Percentiles rank a stretch among this genome's conserved stretches.
phyloP scores from a whole-genome alignment of 1,284 basidiomycete species.

The Ganoderma leucocontextum region DNA sequence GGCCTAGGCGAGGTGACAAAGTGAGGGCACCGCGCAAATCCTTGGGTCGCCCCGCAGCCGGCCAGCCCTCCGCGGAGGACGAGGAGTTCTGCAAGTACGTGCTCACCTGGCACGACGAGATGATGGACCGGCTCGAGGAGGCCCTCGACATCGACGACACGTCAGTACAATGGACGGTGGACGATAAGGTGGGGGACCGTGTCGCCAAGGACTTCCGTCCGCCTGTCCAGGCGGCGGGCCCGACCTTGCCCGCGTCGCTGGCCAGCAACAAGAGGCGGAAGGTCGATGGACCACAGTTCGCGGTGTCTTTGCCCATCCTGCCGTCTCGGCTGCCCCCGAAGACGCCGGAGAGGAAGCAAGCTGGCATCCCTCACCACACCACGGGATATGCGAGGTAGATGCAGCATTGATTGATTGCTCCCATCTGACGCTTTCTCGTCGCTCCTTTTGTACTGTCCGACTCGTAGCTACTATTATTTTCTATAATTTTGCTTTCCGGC shows the following conservation, averaged over 20 bases:
- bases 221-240: not conserved
- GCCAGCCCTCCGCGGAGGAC: too few relatives aligned
- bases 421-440: too few relatives aligned
- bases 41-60: too few relatives aligned
- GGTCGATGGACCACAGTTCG: not conserved
- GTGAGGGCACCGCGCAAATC: not conserved
- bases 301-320: not conserved
- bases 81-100: not conserved
- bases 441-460: too few relatives aligned
- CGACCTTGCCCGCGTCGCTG: not conserved
- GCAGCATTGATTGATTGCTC: not conserved
- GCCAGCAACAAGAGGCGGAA: not conserved
- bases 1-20: not conserved
- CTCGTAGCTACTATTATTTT: too few relatives aligned
- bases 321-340: not conserved
- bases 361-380: not conserved
- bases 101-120: not conserved
- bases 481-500: too few relatives aligned
- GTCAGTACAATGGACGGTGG: not conserved
- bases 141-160: not conserved
- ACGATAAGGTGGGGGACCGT: constrained; percentile 10
- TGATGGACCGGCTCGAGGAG: not conserved
- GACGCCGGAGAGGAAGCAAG: not conserved
- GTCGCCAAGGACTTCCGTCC: not conserved
- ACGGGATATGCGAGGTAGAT: not conserved